These are phyloP conservation scores for Pouteria glomerata DNA, from an alignment of 148 eudicot genomes.

Conservation along the genomic window DNA sequence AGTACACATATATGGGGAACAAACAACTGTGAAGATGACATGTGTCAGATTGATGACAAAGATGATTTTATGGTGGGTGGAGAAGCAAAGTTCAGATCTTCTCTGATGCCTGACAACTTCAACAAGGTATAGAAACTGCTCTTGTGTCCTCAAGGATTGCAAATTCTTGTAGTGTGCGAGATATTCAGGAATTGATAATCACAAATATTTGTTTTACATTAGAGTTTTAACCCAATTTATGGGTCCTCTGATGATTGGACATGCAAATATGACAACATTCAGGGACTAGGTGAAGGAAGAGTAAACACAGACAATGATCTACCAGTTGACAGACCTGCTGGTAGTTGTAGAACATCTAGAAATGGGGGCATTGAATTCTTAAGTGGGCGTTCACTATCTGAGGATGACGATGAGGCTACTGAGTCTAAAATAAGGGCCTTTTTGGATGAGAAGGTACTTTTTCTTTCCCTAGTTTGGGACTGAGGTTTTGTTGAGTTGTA, in stretches of 20 bases:
- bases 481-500: not conserved
- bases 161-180: not conserved
- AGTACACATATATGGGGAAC: slow-evolving; percentile 16
- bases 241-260: slow-evolving; percentile 40
- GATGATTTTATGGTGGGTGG: slow-evolving; percentile 26
- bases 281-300: slow-evolving; percentile 18
- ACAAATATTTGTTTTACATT: not conserved
- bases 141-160: not conserved
- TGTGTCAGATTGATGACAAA: slow-evolving; percentile 43
- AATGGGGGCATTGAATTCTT: slow-evolving; percentile 17
- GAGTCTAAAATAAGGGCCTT: slow-evolving; percentile 38
- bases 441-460: slow-evolving; percentile 40
- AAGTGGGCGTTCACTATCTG: slow-evolving; percentile 26
- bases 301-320: slow-evolving; percentile 2
- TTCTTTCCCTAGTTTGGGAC: not conserved
- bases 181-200: not conserved
- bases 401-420: slow-evolving; percentile 42
- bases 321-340: slow-evolving; percentile 2
- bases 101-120: slow-evolving; percentile 14
- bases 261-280: slow-evolving; percentile 25
- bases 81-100: slow-evolving; percentile 10
- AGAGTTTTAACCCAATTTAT: slow-evolving; percentile 45
- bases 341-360: slow-evolving; percentile 5
- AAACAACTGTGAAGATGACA: slow-evolving; percentile 30
- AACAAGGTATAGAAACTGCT: slow-evolving; percentile 21